Percentiles rank a stretch among this genome's conserved stretches.
phyloP scores from a whole-genome alignment of 345 rosid genomes.

The Linum lewisii region DNA sequence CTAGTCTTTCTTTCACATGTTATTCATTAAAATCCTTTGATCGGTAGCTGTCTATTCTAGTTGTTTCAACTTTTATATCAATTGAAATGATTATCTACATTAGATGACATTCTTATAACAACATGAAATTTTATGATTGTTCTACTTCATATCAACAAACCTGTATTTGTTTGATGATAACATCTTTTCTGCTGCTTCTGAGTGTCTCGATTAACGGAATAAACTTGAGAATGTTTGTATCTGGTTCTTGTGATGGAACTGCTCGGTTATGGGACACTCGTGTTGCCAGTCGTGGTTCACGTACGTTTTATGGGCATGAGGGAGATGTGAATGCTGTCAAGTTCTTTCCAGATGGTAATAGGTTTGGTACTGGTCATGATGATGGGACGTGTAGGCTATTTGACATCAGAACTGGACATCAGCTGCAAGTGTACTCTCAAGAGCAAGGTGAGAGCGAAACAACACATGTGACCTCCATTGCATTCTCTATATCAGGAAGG shows the following conservation, averaged over 20 bases:
- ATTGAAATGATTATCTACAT: too few relatives aligned
- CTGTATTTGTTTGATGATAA: neutral
- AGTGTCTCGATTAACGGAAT: constrained; percentile 74
- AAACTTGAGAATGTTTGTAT: constrained; percentile 68
- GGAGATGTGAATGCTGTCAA: constrained; percentile 84
- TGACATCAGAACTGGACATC: constrained; percentile 92
- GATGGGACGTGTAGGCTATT: constrained; percentile 95
- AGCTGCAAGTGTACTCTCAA: constrained; percentile 68
- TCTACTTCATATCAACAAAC: neutral
- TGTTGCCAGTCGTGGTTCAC: constrained; percentile 86
- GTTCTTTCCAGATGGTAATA: constrained; percentile 92
- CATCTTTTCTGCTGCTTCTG: constrained; percentile 13
- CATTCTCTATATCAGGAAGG: constrained; percentile 93
- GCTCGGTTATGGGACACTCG: constrained; percentile 96
- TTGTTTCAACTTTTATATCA: neutral
- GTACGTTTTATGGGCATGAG: constrained; percentile 85
- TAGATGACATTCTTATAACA: too few relatives aligned
- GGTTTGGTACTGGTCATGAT: constrained; percentile 91
- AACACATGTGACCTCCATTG: constrained; percentile 64
- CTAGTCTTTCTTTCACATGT: neutral
- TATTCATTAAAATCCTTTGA: neutral
- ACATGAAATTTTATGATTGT: too few relatives aligned
- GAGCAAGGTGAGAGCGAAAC: constrained; percentile 41
- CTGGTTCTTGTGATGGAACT: constrained; percentile 92
- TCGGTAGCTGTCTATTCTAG: neutral